Evolutionary conservation across 805 yeast species (phyloP).

Genomic region (Starmerella kuoi): DNA sequence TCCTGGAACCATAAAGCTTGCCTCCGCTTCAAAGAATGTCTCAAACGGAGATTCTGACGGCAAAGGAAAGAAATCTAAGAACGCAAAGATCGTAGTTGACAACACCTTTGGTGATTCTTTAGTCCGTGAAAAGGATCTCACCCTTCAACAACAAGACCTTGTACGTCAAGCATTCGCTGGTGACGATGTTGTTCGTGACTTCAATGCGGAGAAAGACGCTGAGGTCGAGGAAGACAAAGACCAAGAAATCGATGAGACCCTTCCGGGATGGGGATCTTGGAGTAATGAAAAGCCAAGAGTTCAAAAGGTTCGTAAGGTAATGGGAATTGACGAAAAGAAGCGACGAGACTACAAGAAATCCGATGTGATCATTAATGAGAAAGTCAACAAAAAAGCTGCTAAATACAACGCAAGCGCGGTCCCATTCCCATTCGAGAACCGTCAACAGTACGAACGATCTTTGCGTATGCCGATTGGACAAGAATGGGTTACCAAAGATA

Average conservation of each 20-base stretch:
- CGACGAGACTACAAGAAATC: conserved; percentile 67
- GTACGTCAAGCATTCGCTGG: conserved; percentile 94
- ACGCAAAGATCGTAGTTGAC: conserved; percentile 22
- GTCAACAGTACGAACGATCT: conserved; percentile 90
- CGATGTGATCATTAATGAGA: conserved; percentile 82
- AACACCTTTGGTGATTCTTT: conserved; percentile 19
- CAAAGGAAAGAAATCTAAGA: conserved; percentile 26
- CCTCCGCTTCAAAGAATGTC: not conserved
- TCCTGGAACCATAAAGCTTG: conserved; percentile 11
- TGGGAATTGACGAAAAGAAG: conserved; percentile 64
- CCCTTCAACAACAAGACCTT: conserved; percentile 39
- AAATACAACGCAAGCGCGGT: conserved; percentile 83
- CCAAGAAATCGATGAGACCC: conserved; percentile 66
- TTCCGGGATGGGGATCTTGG: conserved; percentile 99
- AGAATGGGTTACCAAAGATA: conserved; percentile 83
- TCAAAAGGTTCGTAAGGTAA: conserved; percentile 55
- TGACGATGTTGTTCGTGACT: conserved; percentile 79
- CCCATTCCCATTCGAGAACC: conserved; percentile 86
- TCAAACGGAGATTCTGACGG: not conserved
- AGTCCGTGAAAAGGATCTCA: conserved; percentile 24
- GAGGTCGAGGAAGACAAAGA: conserved; percentile 70
- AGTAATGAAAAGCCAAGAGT: conserved; percentile 54
- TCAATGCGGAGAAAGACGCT: conserved; percentile 61
- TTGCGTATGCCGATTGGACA: conserved; percentile 93
- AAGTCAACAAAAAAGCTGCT: conserved; percentile 65